These are phyloP conservation scores for Nicotiana rustica DNA, from an alignment of 305 asterid genomes.

Conservation along the genomic window DNA sequence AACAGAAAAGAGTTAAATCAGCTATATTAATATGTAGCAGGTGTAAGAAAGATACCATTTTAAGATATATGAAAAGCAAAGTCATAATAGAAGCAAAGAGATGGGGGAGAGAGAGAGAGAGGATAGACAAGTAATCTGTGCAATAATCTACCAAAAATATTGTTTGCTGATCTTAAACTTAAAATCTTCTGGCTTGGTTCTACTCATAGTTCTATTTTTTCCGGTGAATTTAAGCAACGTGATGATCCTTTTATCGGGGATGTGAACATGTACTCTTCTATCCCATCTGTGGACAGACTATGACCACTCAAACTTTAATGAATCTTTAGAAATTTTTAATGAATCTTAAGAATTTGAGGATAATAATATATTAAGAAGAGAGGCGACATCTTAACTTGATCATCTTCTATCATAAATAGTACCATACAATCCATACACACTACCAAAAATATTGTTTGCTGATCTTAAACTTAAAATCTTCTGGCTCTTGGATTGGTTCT, in stretches of 20 bases:
- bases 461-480: conserved; percentile 25
- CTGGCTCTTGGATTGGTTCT: background rate
- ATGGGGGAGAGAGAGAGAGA: background rate
- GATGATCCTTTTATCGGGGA: conserved; percentile 1
- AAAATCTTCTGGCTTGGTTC: background rate
- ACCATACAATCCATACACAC: conserved; percentile 27
- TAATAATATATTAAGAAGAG: conserved; percentile 19
- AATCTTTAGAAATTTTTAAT: conserved; percentile 6
- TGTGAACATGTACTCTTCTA: conserved; percentile 8
- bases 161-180: conserved; percentile 30
- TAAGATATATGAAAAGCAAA: conserved; percentile 25
- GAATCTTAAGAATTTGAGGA: conserved; percentile 15
- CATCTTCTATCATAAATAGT: background rate
- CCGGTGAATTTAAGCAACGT: conserved; percentile 17
- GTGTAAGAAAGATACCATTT: conserved; percentile 21
- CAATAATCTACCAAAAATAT: conserved; percentile 13
- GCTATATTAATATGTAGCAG: background rate
- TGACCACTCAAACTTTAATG: background rate
- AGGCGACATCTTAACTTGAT: conserved; percentile 19
- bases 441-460: conserved; percentile 19
- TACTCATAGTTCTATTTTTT: background rate
- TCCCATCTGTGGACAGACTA: conserved; percentile 12
- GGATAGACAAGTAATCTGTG: conserved; percentile 7
- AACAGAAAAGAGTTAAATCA: conserved; percentile 15
- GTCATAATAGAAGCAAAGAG: background rate